A percentile compares a stretch with the other conserved stretches of the same genome.
Evolutionary conservation across 352 stramenopile species (phyloP).

Genomic region (Globisporangium nodosum): DNA sequence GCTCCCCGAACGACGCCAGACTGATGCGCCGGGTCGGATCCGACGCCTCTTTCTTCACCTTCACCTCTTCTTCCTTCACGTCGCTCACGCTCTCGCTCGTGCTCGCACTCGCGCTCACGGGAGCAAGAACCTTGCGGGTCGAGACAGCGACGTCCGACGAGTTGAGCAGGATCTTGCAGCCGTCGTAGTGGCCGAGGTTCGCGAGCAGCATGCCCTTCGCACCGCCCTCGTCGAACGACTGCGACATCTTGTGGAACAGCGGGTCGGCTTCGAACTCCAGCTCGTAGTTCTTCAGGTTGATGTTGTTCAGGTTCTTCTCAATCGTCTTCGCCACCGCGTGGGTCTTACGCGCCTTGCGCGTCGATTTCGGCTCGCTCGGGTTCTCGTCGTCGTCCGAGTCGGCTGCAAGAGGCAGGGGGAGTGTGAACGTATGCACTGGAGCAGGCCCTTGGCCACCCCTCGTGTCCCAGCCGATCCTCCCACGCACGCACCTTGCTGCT

Average conservation of each 20-base stretch:
- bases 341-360: conserved; percentile 42
- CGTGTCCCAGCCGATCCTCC: background rate
- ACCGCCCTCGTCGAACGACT: conserved; percentile 90
- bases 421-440: background rate
- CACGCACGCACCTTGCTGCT: conserved; percentile 25
- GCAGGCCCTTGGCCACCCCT: no score
- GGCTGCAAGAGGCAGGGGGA: background rate
- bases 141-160: conserved; percentile 66
- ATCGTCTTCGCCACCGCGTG: conserved; percentile 58
- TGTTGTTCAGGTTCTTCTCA: conserved; percentile 86
- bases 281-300: conserved; percentile 85
- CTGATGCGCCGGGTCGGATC: conserved; percentile 32
- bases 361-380: conserved; percentile 17
- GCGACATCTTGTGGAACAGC: conserved; percentile 91
- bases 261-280: conserved; percentile 86
- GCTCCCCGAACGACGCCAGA: conserved; percentile 36
- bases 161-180: conserved; percentile 82
- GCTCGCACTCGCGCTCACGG: background rate
- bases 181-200: conserved; percentile 88
- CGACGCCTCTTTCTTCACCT: conserved; percentile 13
- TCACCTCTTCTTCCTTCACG: background rate
- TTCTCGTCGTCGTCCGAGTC: conserved; percentile 24
- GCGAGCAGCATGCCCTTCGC: conserved; percentile 91
- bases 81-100: background rate
- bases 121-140: conserved; percentile 31